phyloP scores from a whole-genome alignment of 129 eudicot species.

The Pseudognaphalium luteoalbum region DNA sequence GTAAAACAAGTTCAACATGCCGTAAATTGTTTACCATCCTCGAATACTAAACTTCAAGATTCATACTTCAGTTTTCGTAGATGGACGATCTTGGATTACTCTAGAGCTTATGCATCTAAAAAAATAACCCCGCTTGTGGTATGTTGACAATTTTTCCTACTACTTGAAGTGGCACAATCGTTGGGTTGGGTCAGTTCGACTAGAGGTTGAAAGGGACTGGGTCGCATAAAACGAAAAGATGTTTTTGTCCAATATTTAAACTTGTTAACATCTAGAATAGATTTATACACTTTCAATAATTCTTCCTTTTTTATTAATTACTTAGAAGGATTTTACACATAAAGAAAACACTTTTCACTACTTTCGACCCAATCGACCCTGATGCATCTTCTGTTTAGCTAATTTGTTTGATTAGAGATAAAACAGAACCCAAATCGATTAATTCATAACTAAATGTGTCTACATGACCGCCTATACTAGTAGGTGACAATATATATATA shows the following conservation, averaged over 20 bases:
- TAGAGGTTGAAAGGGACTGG: not conserved
- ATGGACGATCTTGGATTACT: constrained; percentile 85
- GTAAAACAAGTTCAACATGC: constrained; percentile 64
- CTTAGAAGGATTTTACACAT: not conserved
- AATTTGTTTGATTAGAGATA: not conserved
- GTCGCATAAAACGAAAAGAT: not conserved
- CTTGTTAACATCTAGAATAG: not conserved
- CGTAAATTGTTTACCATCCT: constrained; percentile 46
- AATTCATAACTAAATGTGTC: not conserved
- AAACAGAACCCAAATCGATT: not conserved
- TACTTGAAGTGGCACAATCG: not conserved
- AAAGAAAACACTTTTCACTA: not conserved
- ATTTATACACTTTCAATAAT: not conserved
- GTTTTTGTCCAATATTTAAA: not conserved
- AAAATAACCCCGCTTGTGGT: constrained; percentile 75
- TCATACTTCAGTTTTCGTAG: constrained; percentile 48
- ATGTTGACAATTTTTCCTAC: constrained; percentile 4
- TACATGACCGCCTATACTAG: not conserved
- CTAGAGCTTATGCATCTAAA: constrained; percentile 71
- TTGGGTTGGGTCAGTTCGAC: not conserved
- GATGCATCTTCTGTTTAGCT: not conserved
- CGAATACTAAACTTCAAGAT: constrained; percentile 23
- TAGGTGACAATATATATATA: not conserved
- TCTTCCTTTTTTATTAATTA: not conserved
- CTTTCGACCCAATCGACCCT: not conserved